Percentiles rank a stretch among this genome's conserved stretches.
Evolutionary conservation across 2,329 filamentous ascomycete species (phyloP).

Genomic region (Fusarium sp.): DNA sequence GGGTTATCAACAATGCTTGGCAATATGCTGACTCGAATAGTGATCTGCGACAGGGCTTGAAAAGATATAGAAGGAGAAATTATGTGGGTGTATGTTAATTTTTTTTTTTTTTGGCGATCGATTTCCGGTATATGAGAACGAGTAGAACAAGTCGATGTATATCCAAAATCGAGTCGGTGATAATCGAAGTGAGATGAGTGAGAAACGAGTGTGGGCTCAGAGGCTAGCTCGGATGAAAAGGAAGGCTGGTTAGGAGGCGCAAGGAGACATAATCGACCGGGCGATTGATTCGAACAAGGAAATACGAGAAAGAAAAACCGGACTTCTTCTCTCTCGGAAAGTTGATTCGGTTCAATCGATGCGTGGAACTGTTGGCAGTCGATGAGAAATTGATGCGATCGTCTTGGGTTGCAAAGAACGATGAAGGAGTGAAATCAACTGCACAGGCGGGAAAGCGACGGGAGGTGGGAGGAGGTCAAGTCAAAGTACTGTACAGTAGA

Average conservation of each 20-base stretch:
- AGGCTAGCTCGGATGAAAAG: slow-evolving; percentile 56
- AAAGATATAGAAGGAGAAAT: slow-evolving; percentile 2
- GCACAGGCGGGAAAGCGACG: slow-evolving; percentile 12
- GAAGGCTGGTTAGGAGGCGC: slow-evolving; percentile 42
- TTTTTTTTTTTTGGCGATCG: background rate
- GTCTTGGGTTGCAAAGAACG: slow-evolving; percentile 33
- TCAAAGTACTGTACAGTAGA: background rate
- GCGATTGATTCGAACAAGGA: slow-evolving; percentile 35
- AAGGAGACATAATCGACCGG: slow-evolving; percentile 49
- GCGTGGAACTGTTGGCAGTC: slow-evolving; percentile 5
- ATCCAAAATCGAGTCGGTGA: slow-evolving; percentile 11
- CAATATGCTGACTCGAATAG: slow-evolving; percentile 10
- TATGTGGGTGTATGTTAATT: background rate
- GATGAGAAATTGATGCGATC: slow-evolving; percentile 36
- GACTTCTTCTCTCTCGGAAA: slow-evolving; percentile 8
- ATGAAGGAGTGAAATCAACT: slow-evolving; percentile 38
- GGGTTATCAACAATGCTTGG: slow-evolving; percentile 22
- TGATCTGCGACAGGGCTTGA: slow-evolving; percentile 15
- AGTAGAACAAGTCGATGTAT: background rate
- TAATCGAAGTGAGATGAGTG: slow-evolving; percentile 31
- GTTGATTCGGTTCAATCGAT: slow-evolving; percentile 24
- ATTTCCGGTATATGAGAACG: background rate
- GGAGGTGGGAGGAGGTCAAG: slow-evolving; percentile 36
- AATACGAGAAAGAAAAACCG: slow-evolving; percentile 28
- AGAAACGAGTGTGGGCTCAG: slow-evolving; percentile 54